Evolutionary conservation across 495 filamentous ascomycete genomes (phyloP).

Genomic region (Neurospora discreta): DNA sequence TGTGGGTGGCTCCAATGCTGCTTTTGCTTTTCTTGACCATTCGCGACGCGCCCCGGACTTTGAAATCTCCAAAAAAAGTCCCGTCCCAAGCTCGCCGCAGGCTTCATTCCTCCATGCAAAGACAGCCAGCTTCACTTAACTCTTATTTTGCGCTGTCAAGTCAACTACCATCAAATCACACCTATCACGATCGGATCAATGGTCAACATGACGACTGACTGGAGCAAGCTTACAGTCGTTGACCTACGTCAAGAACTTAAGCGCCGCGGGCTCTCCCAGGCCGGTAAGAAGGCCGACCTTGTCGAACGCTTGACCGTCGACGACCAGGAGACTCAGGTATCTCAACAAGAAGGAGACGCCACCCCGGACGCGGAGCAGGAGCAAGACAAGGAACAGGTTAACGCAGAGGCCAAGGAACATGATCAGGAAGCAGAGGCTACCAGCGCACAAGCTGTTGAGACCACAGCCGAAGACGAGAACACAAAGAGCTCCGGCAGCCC

Average conservation of each 20-base stretch:
- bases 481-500: constrained; percentile 4
- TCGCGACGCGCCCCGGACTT: not conserved
- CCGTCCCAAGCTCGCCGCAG: not conserved
- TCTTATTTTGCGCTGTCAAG: not conserved
- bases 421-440: constrained; percentile 1
- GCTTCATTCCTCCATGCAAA: not conserved
- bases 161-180: not conserved
- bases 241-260: constrained; percentile 50
- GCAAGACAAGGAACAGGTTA: not conserved
- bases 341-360: not conserved
- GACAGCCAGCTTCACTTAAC: not conserved
- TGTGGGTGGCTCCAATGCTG: not conserved
- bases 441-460: constrained; percentile 9
- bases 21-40: not conserved
- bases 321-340: constrained; percentile 4
- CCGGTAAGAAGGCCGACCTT: constrained; percentile 47
- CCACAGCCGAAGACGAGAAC: constrained; percentile 2
- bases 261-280: constrained; percentile 39
- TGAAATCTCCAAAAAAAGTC: not conserved
- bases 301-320: constrained; percentile 39
- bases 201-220: constrained; percentile 41
- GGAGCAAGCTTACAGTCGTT: constrained; percentile 45
- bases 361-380: not conserved
- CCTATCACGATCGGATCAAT: not conserved
- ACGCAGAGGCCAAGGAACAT: not conserved